phyloP scores from a whole-genome alignment of 75 land plant species.

The Gnetum montanum region DNA sequence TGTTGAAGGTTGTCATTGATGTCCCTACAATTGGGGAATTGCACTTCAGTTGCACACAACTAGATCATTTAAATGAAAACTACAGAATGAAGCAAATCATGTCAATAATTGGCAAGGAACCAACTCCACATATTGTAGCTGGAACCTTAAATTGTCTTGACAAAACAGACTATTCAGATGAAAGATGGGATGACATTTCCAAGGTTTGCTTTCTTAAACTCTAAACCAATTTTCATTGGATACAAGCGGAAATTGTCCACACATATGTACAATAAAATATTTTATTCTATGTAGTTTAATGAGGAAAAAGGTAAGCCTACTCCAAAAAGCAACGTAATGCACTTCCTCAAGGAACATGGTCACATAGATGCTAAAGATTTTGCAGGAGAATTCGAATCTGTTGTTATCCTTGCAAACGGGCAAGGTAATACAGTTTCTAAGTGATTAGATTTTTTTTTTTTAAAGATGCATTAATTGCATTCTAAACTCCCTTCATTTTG shows the following conservation, averaged over 20 bases:
- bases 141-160: conserved; percentile 76
- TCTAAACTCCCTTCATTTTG: background rate
- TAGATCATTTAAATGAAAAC: conserved; percentile 69
- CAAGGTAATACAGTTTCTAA: conserved; percentile 57
- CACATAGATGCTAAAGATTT: conserved; percentile 64
- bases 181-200: conserved; percentile 65
- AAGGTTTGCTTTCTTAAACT: conserved; percentile 29
- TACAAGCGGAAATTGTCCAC: too few species aligned
- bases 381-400: conserved; percentile 68
- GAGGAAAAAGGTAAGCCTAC: conserved; percentile 69
- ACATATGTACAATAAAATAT: too few species aligned
- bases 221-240: too few species aligned
- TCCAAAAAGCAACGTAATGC: conserved; percentile 61
- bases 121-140: conserved; percentile 52
- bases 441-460: background rate
- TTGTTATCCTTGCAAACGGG: conserved; percentile 63
- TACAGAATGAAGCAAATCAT: conserved; percentile 78
- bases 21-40: conserved; percentile 49
- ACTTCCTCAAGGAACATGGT: conserved; percentile 31
- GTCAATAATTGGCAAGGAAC: conserved; percentile 32
- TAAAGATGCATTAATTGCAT: background rate
- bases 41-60: conserved; percentile 58
- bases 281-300: conserved; percentile 56
- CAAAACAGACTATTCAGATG: conserved; percentile 54
- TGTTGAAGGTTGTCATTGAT: conserved; percentile 58